phyloP scores from a whole-genome alignment of 2,329 filamentous ascomycete genomes.

The Aspergillus fumigatiaffinis region DNA sequence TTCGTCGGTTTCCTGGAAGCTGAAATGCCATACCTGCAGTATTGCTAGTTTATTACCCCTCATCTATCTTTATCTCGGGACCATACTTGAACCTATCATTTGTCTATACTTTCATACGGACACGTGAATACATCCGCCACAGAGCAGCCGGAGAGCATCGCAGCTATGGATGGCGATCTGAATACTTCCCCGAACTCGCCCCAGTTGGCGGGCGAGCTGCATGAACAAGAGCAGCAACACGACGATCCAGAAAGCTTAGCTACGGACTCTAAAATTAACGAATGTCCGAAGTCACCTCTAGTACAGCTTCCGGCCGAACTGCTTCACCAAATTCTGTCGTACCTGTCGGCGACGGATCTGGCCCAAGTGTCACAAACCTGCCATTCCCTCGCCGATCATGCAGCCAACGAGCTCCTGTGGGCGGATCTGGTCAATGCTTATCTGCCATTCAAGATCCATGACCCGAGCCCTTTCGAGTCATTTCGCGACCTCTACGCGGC shows the following conservation, averaged over 20 bases:
- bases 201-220: background rate
- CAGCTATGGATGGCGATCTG: background rate
- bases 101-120: background rate
- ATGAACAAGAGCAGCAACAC: background rate
- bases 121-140: background rate
- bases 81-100: background rate
- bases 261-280: background rate
- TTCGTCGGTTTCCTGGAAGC: too few relatives aligned
- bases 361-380: conserved; percentile 59
- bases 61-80: too few relatives aligned
- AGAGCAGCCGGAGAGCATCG: background rate
- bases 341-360: conserved; percentile 63
- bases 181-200: background rate
- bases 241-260: background rate
- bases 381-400: conserved; percentile 55
- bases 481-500: conserved; percentile 70
- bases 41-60: too few relatives aligned
- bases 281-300: conserved; percentile 16
- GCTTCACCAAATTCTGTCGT: conserved; percentile 65
- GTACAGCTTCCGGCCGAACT: conserved; percentile 67
- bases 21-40: too few relatives aligned
- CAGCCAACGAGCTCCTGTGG: conserved; percentile 68
- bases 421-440: conserved; percentile 64
- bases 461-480: conserved; percentile 56
- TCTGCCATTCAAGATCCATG: conserved; percentile 55